phyloP scores from a whole-genome alignment of 2,329 filamentous ascomycete species.

The Aspergillus sp. region DNA sequence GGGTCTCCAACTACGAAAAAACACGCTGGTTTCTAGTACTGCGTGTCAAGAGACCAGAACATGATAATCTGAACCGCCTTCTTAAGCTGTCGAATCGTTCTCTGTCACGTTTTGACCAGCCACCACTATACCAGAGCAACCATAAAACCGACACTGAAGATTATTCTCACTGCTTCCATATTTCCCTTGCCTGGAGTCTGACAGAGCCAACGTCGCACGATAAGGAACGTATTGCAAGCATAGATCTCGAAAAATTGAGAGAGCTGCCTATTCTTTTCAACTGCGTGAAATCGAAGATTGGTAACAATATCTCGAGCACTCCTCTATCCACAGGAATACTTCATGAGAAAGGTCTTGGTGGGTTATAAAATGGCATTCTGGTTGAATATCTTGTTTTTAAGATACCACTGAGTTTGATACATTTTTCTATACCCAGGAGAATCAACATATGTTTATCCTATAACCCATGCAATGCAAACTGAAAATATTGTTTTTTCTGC shows the following conservation, averaged over 20 bases:
- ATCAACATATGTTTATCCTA: too few species aligned
- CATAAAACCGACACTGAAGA: constrained; percentile 24
- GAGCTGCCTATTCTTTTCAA: constrained; percentile 51
- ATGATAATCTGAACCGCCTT: constrained; percentile 57
- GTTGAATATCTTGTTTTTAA: too few species aligned
- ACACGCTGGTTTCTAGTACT: constrained; percentile 83
- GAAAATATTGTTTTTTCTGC: too few species aligned
- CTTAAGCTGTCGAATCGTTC: constrained; percentile 63
- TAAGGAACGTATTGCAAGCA: constrained; percentile 18
- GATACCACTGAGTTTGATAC: too few species aligned
- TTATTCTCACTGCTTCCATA: constrained; percentile 64
- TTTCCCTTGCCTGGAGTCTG: constrained; percentile 85
- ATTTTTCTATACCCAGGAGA: too few species aligned
- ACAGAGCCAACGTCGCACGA: constrained; percentile 46
- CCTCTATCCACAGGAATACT: constrained; percentile 13
- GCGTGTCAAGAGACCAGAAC: constrained; percentile 47
- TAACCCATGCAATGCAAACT: too few species aligned
- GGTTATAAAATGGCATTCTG: constrained; percentile 2
- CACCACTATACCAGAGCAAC: constrained; percentile 59
- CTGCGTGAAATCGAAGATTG: constrained; percentile 69
- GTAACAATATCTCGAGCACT: constrained; percentile 56
- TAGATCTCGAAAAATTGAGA: constrained; percentile 26
- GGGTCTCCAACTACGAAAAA: constrained; percentile 62
- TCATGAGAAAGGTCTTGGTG: constrained; percentile 8
- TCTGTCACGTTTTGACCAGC: constrained; percentile 59